A percentile compares a stretch with the other conserved stretches of the same genome.
Conservation (phyloP, 2,329 filamentous ascomycete species). For the Ambrosiella cleistominuta region DNA sequence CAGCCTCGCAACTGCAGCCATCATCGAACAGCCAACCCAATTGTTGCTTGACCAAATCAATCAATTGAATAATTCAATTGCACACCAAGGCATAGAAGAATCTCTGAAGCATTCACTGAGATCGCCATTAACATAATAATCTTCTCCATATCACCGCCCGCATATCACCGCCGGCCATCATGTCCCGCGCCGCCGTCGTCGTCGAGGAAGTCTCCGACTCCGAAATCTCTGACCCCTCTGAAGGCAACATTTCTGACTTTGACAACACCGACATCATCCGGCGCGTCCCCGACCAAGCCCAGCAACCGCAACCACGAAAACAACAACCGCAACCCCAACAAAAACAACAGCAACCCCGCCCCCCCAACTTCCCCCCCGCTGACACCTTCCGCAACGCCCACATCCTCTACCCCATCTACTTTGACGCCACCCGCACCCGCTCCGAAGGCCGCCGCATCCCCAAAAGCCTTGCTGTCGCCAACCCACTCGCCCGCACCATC, state of each 20-base stretch:
- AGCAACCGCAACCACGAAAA: constrained; percentile 13
- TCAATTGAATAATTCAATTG: no score
- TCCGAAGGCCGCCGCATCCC: constrained; percentile 68
- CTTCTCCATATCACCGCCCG: background rate
- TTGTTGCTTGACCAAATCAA: no score
- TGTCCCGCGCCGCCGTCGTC: constrained; percentile 55
- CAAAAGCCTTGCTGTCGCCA: constrained; percentile 52
- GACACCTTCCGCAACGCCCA: constrained; percentile 57
- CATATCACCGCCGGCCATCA: constrained; percentile 20
- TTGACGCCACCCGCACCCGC: constrained; percentile 58
- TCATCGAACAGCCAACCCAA: no score
- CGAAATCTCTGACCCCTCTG: constrained; percentile 65
- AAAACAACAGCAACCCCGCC: constrained; percentile 15
- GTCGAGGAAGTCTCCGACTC: constrained; percentile 78
- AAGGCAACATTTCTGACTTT: constrained; percentile 61
- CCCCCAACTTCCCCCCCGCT: constrained; percentile 26
- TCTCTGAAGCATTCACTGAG: no score
- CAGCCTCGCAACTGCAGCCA: no score
- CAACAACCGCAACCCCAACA: background rate
- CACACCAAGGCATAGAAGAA: no score
- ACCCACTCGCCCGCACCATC: constrained; percentile 79
- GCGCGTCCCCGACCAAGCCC: constrained; percentile 15
- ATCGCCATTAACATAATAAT: background rate
- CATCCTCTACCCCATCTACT: constrained; percentile 91
- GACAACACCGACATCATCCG: constrained; percentile 39